Conservation (phyloP, 2,329 filamentous ascomycete genomes). For the Blumeria graminis region DNA sequence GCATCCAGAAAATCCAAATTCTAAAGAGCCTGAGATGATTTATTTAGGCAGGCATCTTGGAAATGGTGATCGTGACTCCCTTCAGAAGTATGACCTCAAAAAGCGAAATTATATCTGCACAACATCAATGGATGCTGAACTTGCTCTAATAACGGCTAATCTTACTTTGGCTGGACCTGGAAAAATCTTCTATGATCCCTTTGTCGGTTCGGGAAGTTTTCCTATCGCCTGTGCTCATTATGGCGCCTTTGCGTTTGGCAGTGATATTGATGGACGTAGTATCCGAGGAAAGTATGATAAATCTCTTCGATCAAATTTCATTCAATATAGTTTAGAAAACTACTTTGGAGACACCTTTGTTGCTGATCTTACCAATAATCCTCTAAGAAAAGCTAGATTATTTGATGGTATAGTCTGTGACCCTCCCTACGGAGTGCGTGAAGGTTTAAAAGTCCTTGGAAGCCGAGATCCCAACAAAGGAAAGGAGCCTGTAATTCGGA, state of each 20-base stretch:
- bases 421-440: constrained; percentile 83
- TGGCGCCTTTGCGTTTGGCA: constrained; percentile 60
- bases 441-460: constrained; percentile 74
- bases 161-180: constrained; percentile 62
- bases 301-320: constrained; percentile 44
- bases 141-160: constrained; percentile 79
- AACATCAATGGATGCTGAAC: constrained; percentile 90
- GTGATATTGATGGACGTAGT: constrained; percentile 79
- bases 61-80: constrained; percentile 38
- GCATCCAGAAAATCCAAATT: constrained; percentile 22
- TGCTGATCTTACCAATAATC: constrained; percentile 71
- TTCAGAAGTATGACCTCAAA: constrained; percentile 66
- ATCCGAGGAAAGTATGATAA: constrained; percentile 44
- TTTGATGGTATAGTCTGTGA: constrained; percentile 89
- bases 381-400: constrained; percentile 32
- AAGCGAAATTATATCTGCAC: constrained; percentile 85
- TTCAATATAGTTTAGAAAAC: constrained; percentile 49
- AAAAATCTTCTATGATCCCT: constrained; percentile 80
- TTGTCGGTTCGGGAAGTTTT: constrained; percentile 87
- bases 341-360: constrained; percentile 57
- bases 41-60: constrained; percentile 53
- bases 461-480: constrained; percentile 39
- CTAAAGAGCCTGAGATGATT: constrained; percentile 31
- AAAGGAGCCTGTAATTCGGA: constrained; percentile 33
- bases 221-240: constrained; percentile 77